Conservation (phyloP, 108 stramenopile genomes). For the Nitzschia putrida region DNA sequence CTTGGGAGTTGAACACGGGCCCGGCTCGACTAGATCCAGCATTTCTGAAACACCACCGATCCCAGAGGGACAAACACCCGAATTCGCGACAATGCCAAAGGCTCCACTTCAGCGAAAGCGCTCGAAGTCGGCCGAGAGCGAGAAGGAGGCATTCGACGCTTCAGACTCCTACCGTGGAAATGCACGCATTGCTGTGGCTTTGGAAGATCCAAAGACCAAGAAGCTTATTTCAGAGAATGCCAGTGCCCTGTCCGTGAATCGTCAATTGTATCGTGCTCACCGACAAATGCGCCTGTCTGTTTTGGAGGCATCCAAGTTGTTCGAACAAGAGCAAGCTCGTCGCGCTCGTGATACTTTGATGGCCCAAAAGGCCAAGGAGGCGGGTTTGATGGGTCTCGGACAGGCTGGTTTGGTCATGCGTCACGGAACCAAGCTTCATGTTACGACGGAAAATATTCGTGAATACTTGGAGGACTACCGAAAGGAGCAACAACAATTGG, state of each 20-base stretch:
- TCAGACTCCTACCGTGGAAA: conserved; percentile 41
- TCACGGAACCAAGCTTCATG: conserved; percentile 62
- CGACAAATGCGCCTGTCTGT: conserved; percentile 83
- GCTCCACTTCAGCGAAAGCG: conserved; percentile 9
- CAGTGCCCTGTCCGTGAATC: conserved; percentile 59
- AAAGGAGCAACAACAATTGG: conserved; percentile 54
- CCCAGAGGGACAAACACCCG: not conserved
- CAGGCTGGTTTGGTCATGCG: conserved; percentile 80
- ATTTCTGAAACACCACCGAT: not conserved
- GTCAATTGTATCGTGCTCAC: conserved; percentile 78
- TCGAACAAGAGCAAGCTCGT: conserved; percentile 78
- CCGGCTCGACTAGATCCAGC: conserved; percentile 12
- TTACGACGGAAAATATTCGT: conserved; percentile 69
- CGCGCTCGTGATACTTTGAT: conserved; percentile 65
- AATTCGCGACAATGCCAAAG: not conserved
- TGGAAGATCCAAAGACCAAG: conserved; percentile 48
- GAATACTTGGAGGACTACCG: conserved; percentile 57
- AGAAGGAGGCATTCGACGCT: conserved; percentile 4
- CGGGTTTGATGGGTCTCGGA: conserved; percentile 10
- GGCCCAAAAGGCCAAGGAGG: conserved; percentile 46
- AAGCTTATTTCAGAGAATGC: conserved; percentile 49
- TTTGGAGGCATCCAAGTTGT: conserved; percentile 79
- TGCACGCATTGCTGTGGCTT: conserved; percentile 60
- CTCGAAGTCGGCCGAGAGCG: conserved; percentile 61
- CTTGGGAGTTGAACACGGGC: conserved; percentile 9